Evolutionary conservation across 495 filamentous ascomycete species (phyloP), one percentile per base, ranked within the genome.

Genomic region (Ramalina peruviana): DNA sequence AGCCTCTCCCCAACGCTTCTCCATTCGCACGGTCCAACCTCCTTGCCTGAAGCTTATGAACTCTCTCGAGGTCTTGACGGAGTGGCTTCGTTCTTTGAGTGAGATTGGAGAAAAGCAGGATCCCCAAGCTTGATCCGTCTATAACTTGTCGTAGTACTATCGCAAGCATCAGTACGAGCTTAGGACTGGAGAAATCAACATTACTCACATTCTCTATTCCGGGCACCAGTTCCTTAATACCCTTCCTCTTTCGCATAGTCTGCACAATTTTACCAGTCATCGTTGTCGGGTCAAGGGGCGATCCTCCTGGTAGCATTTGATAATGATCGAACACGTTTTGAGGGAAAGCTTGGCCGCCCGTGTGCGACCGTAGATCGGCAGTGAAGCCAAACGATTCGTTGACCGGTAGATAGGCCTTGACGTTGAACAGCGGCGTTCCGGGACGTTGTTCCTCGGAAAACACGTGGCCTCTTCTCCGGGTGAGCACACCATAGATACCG

Each of bases 331-430:
- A 97, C 61, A 99, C 88, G 53, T 78, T 82, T 75, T 96, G 90
- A 60, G 92, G 92, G 88, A 99, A 99, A 55, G 92, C 92, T 76
- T 97, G 92, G 61, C 92, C 92, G 68, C 83, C 85, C 55, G 92
- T 99, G 66, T 78, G 77, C 58, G 80, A 79, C 65, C 92, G 90
- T 61, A 99, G 88, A 78, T 97, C 92, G 67, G 78, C 85, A 66
- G 88, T 92, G 85, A 98, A 98, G 72, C 92, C 93, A 81, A 99
- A 99, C 12, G 92, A 99, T 80, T 99, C 92, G 77, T 94, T 90
- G 80, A 97, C 88, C 67, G 92, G 92, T 51, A 99, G 76, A 76
- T 96, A 99, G 55, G 92, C 88, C 83, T 97, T 97, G 78, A 99
- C 83, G 71, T 82, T 97, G 85, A 97, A 97, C 44, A 99, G 85